phyloP scores from a whole-genome alignment of 1,284 basidiomycete genomes.

The Apiotrichum laibachii region DNA sequence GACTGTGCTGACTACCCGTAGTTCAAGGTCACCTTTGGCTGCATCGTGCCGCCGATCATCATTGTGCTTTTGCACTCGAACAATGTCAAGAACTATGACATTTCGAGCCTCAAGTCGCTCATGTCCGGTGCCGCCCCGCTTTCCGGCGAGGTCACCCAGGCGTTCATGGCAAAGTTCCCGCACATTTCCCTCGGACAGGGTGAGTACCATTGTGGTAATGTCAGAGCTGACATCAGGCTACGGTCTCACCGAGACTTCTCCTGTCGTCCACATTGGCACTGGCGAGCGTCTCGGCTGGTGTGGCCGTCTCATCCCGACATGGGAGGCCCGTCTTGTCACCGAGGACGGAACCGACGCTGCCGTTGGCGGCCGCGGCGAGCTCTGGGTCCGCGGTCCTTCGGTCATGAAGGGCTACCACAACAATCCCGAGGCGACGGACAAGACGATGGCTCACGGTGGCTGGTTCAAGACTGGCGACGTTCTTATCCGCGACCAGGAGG shows the following conservation, averaged over 20 bases:
- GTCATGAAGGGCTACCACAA: constrained; percentile 73
- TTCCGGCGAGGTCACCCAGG: constrained; percentile 49
- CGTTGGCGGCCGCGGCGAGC: constrained; percentile 66
- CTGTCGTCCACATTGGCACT: constrained; percentile 31
- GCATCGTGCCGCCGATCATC: constrained; percentile 82
- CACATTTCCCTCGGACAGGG: constrained; percentile 40
- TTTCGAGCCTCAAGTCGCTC: constrained; percentile 62
- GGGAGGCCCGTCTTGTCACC: constrained; percentile 69
- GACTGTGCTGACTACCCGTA: constrained; percentile 31
- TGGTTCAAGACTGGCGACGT: constrained; percentile 87
- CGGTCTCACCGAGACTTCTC: constrained; percentile 56
- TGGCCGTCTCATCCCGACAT: constrained; percentile 71
- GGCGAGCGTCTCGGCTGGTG: constrained; percentile 59
- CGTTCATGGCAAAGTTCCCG: constrained; percentile 27
- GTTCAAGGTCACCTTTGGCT: constrained; percentile 62
- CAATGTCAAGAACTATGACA: constrained; percentile 66
- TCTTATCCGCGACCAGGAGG: constrained; percentile 57
- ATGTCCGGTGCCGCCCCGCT: constrained; percentile 81
- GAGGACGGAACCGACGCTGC: constrained; percentile 47
- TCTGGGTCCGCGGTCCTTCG: constrained; percentile 73
- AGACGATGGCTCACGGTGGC: constrained; percentile 61
- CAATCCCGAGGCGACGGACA: constrained; percentile 64
- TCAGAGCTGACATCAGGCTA: constrained; percentile 27
- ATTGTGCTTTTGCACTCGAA: constrained; percentile 55
- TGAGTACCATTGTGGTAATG: background rate